Base-by-base conservation (phyloP, 1,139 yeast species). In the Pichia sp. region DNA sequence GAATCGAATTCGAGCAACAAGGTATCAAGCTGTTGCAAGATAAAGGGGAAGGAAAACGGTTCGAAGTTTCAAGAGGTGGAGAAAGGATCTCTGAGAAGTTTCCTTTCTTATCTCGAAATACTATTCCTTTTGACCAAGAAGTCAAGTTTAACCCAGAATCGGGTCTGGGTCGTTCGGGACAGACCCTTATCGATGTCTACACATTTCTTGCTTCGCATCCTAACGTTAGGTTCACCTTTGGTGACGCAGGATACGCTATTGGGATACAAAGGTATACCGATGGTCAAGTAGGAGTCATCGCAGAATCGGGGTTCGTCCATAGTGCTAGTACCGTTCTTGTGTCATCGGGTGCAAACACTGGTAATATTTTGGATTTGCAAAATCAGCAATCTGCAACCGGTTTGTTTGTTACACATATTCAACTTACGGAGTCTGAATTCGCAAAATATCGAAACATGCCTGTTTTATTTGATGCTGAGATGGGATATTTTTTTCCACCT, bases 401-500 rank as follows among this genome's bases (percentile, higher is more conserved):
- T 5, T 60, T 71, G 30, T 72, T 72, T 58, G 74, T 74, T 0
- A 67, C 73, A 2, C 76, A 73, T 54, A 64, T 74, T 29, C 59
- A 67, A 52, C 59, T 73, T 31, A 62, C 63, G 4, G 61, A 61
- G 10, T 59, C 61, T 17, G 75, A 73, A 54, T 70, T 60, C 48
- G 59, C 59, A 43, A 59, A 55, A 29, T 68, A 61, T 34, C 64
- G 63, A 48, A 57, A 67, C 40, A 67, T 73, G 54, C 78, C 77
- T 9, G 67, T 74, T 20, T 61, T 74, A 31, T 73, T 73, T 59
- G 68, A 66, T 51, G 73, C 79, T 3, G 78, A 75, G 50, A 60
- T 69, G 34, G 84, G 84, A 0, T 79, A 78, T 62, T 78, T 77
- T 63, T 77, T 77, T 60, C 79, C 79, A 5, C 78, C 79, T 1